Base-by-base conservation (phyloP, 179 eudicot genomes). In the Silene vulgaris region DNA sequence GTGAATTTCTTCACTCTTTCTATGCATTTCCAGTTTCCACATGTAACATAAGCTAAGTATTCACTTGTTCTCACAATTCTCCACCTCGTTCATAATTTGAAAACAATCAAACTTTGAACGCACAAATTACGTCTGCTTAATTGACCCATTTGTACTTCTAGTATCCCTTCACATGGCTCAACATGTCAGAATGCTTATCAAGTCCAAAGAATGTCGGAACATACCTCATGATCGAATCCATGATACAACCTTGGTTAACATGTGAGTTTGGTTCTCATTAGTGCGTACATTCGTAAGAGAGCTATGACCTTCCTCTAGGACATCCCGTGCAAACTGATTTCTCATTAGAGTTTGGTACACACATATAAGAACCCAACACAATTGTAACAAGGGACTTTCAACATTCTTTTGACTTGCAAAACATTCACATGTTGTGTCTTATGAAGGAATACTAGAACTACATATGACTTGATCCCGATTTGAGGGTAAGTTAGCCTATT, bases 231-330 rank as follows among this genome's bases (percentile, higher is more conserved):
- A 13, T 13, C 35, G 26, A 32, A 67, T 52, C 16, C 71, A 45
- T 30, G 71, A 13, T 13, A 67, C 52, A 32, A 67, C 71, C 30
- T 67, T 67, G 19, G 52, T 67, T 35, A 67, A 63, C 71, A 67
- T 35, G 19, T 67, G 19, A 30, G 52, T 23, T 30, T 17, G 71
- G 20, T 35, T 67, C 71, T 67, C 50, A 35, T 67, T 23, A 30
- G 71, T 32, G 14, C 16, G 52, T 7, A 67, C 71, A 13, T 67
- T 67, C 50, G 21, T 67, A 67, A 67, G 71, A 35, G 21, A 5
- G 16, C n/a, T 67, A 67, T 35, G 71, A 40, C 50, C 50, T 13
- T 67, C 37, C 37, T 32, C 37, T 32, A 29, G 48, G 48, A 66
- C 48, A 30, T 32, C 68, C 16, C 35, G n/a, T 28, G 28, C 37